Evolutionary conservation across 768 basidiomycete species (phyloP).

Genomic region (Tulasnella sp.): DNA sequence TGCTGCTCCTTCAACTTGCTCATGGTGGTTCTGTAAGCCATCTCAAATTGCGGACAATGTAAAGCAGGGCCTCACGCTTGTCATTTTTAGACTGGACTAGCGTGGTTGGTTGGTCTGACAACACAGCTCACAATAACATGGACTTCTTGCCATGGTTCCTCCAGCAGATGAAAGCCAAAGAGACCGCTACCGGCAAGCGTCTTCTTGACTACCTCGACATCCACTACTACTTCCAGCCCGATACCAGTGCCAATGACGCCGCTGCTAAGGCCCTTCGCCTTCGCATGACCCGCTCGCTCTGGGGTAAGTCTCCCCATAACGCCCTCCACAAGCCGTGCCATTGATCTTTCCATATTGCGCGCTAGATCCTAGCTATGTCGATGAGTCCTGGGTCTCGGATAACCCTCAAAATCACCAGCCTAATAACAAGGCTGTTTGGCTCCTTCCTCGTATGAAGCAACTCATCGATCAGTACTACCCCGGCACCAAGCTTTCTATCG

Average conservation of each 20-base stretch:
- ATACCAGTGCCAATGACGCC: conserved; percentile 52
- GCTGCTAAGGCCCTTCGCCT: conserved; percentile 51
- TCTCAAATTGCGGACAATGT: conserved; percentile 37
- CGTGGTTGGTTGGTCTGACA: conserved; percentile 48
- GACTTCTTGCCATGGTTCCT: conserved; percentile 60
- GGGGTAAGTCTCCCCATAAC: conserved; percentile 38
- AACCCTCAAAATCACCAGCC: conserved; percentile 49
- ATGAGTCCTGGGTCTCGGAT: conserved; percentile 50
- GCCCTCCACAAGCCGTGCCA: background rate
- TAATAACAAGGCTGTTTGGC: conserved; percentile 45
- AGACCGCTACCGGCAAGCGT: conserved; percentile 42
- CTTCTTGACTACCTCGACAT: conserved; percentile 52
- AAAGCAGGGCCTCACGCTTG: background rate
- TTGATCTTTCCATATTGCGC: background rate
- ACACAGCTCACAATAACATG: conserved; percentile 49
- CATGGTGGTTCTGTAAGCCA: conserved; percentile 38
- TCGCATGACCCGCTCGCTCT: conserved; percentile 49
- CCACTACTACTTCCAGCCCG: conserved; percentile 54
- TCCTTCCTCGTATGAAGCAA: conserved; percentile 51
- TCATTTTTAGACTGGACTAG: conserved; percentile 51
- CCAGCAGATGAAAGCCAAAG: conserved; percentile 45
- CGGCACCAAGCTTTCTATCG: conserved; percentile 52
- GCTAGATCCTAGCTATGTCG: conserved; percentile 45
- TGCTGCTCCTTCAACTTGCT: conserved; percentile 45
- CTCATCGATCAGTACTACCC: conserved; percentile 52